phyloP scores from a whole-genome alignment of 805 yeast species.

The Barnettozyma vustinii region DNA sequence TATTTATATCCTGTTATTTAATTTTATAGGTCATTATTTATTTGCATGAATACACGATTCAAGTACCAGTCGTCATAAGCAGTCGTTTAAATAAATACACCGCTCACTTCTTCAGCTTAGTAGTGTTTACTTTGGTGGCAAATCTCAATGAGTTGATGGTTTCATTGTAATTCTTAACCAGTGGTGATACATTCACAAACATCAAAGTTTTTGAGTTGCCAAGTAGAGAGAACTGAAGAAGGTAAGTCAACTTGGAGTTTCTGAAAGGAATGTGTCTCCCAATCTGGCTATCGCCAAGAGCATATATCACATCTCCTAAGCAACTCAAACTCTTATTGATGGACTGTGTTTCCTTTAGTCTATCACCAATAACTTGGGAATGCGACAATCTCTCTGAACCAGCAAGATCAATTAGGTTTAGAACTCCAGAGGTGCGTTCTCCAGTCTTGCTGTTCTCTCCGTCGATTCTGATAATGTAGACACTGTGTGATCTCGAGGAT shows the following conservation, averaged over 20 bases:
- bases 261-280: constrained; percentile 79
- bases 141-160: constrained; percentile 81
- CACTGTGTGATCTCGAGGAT: constrained; percentile 89
- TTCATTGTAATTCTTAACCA: constrained; percentile 57
- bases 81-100: not conserved
- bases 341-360: constrained; percentile 81
- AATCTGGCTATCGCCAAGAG: constrained; percentile 46
- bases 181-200: constrained; percentile 86
- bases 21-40: constrained; percentile 3
- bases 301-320: constrained; percentile 82
- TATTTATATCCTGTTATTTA: constrained; percentile 1
- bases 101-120: constrained; percentile 29
- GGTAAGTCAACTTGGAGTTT: constrained; percentile 87
- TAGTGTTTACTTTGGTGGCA: constrained; percentile 75
- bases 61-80: not conserved
- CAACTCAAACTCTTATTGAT: constrained; percentile 86
- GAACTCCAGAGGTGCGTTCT: constrained; percentile 46
- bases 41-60: not conserved
- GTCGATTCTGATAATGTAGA: constrained; percentile 57
- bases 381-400: constrained; percentile 83
- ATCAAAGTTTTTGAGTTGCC: constrained; percentile 87
- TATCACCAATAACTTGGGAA: constrained; percentile 73
- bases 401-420: constrained; percentile 86
- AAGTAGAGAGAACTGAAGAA: constrained; percentile 75
- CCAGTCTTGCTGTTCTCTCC: constrained; percentile 51